These are phyloP conservation scores for Micromonas commoda DNA, from an alignment of 139 green algal species.

Conservation along the genomic window DNA sequence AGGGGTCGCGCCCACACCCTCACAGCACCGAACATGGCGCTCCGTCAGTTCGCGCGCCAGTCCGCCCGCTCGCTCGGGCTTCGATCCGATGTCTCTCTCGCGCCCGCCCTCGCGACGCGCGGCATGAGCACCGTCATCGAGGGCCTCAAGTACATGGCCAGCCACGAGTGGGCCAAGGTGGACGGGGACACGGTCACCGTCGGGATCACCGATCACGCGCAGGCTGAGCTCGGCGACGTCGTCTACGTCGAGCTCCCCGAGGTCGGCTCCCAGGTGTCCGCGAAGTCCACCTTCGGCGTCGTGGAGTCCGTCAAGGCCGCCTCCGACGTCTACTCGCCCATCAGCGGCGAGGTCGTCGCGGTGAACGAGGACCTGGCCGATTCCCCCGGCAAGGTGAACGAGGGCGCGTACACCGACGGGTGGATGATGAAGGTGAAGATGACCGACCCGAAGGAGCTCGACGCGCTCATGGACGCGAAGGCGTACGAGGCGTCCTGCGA, in stretches of 20 bases:
- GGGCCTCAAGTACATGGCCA: slow-evolving; percentile 42
- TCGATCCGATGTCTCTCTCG: too few relatives aligned
- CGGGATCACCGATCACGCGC: slow-evolving; percentile 93
- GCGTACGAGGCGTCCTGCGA: slow-evolving; percentile 74
- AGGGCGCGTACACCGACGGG: slow-evolving; percentile 62
- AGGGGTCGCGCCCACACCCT: too few relatives aligned
- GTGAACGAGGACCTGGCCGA: slow-evolving; percentile 71
- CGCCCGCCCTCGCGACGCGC: background rate
- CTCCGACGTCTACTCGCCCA: slow-evolving; percentile 85
- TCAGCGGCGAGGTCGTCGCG: slow-evolving; percentile 82
- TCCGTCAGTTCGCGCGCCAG: background rate
- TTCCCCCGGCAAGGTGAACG: slow-evolving; percentile 82
- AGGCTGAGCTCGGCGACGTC: slow-evolving; percentile 86
- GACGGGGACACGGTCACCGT: slow-evolving; percentile 79
- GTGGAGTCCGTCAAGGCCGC: slow-evolving; percentile 99
- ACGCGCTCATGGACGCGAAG: slow-evolving; percentile 63
- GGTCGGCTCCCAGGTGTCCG: slow-evolving; percentile 71
- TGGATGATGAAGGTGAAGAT: slow-evolving; percentile 98
- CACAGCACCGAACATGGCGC: background rate
- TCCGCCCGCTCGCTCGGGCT: too few relatives aligned
- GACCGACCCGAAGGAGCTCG: slow-evolving; percentile 59
- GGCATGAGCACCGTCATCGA: slow-evolving; percentile 29
- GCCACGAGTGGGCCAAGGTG: slow-evolving; percentile 64
- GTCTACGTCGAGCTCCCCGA: slow-evolving; percentile 98
- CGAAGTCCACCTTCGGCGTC: slow-evolving; percentile 84